A percentile compares a stretch with the other conserved stretches of the same genome.
Evolutionary conservation across 257 asterid genomes (phyloP).

Genomic region (Haberlea rhodopensis): DNA sequence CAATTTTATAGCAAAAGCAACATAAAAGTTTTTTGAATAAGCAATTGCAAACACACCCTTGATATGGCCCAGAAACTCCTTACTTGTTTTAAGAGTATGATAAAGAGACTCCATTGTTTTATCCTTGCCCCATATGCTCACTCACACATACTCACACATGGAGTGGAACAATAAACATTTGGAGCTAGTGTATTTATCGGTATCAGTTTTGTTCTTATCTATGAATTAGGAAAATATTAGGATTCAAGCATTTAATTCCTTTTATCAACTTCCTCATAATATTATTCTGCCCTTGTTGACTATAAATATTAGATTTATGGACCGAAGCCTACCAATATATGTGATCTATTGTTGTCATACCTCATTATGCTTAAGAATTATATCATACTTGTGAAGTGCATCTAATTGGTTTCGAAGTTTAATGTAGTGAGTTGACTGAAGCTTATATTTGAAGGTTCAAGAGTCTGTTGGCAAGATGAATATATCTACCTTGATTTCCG

Average conservation of each 20-base stretch:
- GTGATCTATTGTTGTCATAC: constrained; percentile 10
- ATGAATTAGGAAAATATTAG: neutral
- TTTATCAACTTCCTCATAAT: neutral
- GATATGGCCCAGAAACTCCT: constrained; percentile 1
- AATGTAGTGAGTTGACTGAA: constrained; percentile 19
- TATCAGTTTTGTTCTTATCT: neutral
- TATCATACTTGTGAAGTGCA: constrained; percentile 11
- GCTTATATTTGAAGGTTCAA: constrained; percentile 39
- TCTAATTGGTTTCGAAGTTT: constrained; percentile 19
- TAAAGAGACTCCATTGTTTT: neutral
- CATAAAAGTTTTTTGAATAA: too few species aligned
- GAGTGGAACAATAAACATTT: neutral
- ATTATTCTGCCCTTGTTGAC: neutral
- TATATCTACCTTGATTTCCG: constrained; percentile 23
- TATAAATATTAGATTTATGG: neutral
- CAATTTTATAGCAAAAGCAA: too few species aligned
- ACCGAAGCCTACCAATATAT: neutral
- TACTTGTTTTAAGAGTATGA: neutral
- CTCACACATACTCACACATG: too few species aligned
- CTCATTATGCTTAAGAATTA: neutral
- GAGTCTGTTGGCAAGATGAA: constrained; percentile 45
- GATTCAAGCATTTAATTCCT: neutral
- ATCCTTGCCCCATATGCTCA: neutral
- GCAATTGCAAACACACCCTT: too few species aligned
- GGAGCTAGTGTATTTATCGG: neutral